phyloP scores from a whole-genome alignment of 2,329 filamentous ascomycete species.

The Aspergillus tubingensis region DNA sequence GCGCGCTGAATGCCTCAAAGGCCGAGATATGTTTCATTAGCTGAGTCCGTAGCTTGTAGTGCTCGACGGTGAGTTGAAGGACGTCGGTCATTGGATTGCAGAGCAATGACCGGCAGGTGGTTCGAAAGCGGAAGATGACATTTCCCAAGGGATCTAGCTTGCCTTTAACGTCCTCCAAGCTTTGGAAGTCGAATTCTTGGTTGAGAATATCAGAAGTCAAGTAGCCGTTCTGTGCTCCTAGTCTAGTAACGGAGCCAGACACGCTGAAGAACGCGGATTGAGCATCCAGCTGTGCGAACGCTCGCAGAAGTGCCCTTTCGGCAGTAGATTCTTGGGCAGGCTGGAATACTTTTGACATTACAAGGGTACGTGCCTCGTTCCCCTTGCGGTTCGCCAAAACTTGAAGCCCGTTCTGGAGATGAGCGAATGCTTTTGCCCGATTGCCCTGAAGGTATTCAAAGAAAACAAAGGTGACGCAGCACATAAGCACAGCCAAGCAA shows the following conservation, averaged over 20 bases:
- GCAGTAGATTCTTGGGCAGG: background rate
- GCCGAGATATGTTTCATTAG: background rate
- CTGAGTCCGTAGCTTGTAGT: background rate
- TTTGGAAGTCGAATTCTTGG: background rate
- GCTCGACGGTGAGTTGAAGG: background rate
- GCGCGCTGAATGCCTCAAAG: background rate
- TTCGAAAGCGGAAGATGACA: background rate
- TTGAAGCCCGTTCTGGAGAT: constrained; percentile 11
- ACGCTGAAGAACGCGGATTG: constrained; percentile 4
- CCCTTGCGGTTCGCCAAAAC: background rate
- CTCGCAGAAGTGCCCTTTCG: constrained; percentile 1
- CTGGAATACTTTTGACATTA: background rate
- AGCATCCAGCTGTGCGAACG: constrained; percentile 5
- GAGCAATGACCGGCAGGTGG: background rate
- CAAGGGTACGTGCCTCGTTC: background rate
- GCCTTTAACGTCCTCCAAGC: background rate
- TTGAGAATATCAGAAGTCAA: background rate
- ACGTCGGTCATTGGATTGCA: background rate
- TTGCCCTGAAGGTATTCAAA: constrained; percentile 6
- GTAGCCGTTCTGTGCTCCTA: background rate
- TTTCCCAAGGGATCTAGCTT: background rate
- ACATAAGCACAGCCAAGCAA: constrained; percentile 8
- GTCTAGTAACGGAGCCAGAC: background rate
- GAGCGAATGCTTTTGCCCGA: constrained; percentile 10
- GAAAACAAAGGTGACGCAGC: constrained; percentile 13